These are phyloP conservation scores for Ceratobasidium sp. DNA, from an alignment of 1,284 basidiomycete species.

Conservation along the genomic window DNA sequence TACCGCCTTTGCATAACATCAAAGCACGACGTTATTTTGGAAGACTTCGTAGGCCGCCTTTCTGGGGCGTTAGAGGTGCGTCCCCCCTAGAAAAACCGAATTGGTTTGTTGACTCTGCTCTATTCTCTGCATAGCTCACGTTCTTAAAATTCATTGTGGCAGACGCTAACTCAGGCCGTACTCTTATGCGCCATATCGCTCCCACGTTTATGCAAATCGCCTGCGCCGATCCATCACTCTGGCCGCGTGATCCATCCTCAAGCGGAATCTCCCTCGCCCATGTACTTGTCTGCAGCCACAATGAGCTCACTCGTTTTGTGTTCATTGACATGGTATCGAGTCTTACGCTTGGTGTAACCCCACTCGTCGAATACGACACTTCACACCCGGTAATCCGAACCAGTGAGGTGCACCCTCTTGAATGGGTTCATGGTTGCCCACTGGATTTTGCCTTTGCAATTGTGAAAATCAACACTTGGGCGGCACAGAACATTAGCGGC, in stretches of 20 bases:
- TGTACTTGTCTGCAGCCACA: neutral
- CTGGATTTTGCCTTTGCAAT: neutral
- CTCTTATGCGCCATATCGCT: neutral
- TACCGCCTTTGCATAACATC: neutral
- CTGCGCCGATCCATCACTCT: neutral
- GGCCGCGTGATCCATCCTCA: neutral
- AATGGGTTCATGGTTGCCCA: slow-evolving; percentile 12
- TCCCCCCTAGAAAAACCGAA: neutral
- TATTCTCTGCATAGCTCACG: neutral
- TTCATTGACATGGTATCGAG: neutral
- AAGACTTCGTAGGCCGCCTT: neutral
- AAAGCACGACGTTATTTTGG: neutral
- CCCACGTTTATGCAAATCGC: slow-evolving; percentile 6
- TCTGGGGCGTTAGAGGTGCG: slow-evolving; percentile 15
- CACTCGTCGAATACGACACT: neutral
- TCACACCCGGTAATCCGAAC: neutral
- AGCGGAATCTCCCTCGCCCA: neutral
- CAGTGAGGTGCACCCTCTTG: neutral
- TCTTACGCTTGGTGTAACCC: slow-evolving; percentile 8
- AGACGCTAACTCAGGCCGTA: neutral
- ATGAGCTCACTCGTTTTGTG: slow-evolving; percentile 6
- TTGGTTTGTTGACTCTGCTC: neutral
- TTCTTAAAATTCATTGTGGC: neutral
- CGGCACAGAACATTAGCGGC: neutral
- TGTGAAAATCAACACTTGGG: slow-evolving; percentile 19